Conservation (phyloP, 2,329 filamentous ascomycete species). For the Aspergillus uvarum region DNA sequence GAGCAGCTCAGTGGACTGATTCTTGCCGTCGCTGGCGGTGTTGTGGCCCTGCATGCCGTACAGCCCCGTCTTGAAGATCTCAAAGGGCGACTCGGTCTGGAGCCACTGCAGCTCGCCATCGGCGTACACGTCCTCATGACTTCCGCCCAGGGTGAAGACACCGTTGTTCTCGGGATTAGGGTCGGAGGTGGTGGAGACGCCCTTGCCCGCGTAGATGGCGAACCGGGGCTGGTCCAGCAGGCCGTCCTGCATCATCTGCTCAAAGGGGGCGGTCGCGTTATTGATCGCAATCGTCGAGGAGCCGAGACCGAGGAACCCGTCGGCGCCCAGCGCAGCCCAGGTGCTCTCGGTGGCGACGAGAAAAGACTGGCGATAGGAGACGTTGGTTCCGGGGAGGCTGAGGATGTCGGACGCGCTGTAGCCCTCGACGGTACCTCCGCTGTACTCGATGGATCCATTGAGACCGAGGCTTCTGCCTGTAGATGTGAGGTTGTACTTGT, state of each 20-base stretch:
- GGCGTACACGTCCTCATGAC: background rate
- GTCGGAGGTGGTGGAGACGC: background rate
- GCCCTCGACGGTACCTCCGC: background rate
- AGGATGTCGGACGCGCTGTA: background rate
- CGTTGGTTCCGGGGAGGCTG: background rate
- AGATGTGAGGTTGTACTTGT: background rate
- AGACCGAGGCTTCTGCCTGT: background rate
- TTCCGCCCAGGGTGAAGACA: background rate
- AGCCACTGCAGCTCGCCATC: background rate
- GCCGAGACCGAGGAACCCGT: background rate
- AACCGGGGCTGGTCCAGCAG: background rate
- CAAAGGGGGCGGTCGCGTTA: background rate
- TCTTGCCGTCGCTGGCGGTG: background rate
- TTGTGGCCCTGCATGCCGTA: background rate
- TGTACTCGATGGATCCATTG: background rate
- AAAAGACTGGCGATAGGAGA: background rate
- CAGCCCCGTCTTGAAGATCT: background rate
- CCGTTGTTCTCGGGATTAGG: background rate
- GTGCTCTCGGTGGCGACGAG: background rate
- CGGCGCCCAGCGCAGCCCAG: background rate
- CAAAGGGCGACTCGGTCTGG: background rate
- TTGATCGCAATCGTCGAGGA: background rate
- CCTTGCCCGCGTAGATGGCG: background rate
- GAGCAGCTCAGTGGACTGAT: background rate
- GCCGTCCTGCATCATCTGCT: conserved; percentile 1